Evolutionary conservation across 768 basidiomycete species (phyloP).

Genomic region (Cubamyces lactineus): DNA sequence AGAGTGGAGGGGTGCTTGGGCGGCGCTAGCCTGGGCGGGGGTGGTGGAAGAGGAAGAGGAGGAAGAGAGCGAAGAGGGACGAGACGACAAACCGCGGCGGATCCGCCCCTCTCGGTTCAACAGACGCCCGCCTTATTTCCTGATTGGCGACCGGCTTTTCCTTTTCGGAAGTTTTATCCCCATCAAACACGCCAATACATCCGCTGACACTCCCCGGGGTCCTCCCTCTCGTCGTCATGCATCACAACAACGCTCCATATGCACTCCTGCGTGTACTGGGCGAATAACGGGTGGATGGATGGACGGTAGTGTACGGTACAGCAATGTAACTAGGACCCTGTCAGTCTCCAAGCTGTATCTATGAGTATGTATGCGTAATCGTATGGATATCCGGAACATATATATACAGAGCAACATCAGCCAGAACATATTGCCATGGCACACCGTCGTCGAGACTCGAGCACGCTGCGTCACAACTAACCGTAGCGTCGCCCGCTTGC

Average conservation of each 20-base stretch:
- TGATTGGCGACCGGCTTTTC: constrained; percentile 16
- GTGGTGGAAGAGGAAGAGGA: constrained; percentile 21
- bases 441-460: neutral
- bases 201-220: neutral
- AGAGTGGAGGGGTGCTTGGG: constrained; percentile 14
- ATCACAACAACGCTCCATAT: too few relatives aligned
- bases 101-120: constrained; percentile 7
- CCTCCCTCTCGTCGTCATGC: neutral
- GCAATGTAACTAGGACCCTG: neutral
- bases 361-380: constrained; percentile 2
- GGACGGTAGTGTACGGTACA: neutral
- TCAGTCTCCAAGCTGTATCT: constrained; percentile 10
- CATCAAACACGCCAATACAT: neutral
- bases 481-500: neutral
- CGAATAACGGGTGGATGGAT: neutral
- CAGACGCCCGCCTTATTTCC: constrained; percentile 6
- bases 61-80: constrained; percentile 5
- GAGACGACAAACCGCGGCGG: constrained; percentile 1
- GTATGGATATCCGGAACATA: neutral
- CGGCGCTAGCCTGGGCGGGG: constrained; percentile 13
- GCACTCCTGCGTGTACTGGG: too few relatives aligned
- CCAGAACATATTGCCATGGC: constrained; percentile 19
- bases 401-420: constrained; percentile 7
- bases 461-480: neutral
- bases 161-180: neutral